phyloP scores from a whole-genome alignment of 345 rosid species.

The Dimocarpus longan region DNA sequence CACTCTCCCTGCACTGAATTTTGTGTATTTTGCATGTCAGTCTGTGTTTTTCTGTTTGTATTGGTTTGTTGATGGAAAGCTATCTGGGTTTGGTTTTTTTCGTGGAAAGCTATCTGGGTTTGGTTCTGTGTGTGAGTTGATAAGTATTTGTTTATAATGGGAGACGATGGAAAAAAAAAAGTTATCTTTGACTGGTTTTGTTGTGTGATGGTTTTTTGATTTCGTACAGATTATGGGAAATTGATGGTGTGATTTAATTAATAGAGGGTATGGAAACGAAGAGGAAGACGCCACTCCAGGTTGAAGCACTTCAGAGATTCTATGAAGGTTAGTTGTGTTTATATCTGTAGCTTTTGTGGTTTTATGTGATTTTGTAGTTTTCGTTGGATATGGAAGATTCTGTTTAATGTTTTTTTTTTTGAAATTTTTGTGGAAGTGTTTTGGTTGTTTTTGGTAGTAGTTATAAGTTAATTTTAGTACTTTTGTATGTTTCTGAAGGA shows the following conservation, averaged over 20 bases:
- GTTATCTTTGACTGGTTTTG: neutral
- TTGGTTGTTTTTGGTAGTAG: neutral
- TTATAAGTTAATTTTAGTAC: neutral
- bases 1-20: neutral
- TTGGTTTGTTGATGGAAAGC: too few relatives aligned
- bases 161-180: neutral
- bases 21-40: neutral
- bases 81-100: neutral
- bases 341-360: neutral
- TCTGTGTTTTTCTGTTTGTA: neutral
- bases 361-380: neutral
- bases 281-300: conserved; percentile 75
- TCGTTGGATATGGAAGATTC: neutral
- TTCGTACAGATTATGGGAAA: conserved; percentile 15
- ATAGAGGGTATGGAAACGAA: conserved; percentile 41
- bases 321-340: conserved; percentile 49
- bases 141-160: neutral
- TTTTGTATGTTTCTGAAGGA: neutral
- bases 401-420: neutral
- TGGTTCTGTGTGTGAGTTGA: neutral
- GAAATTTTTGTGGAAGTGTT: neutral
- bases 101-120: neutral
- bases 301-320: conserved; percentile 65
- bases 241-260: conserved; percentile 9
- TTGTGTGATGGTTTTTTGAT: neutral